phyloP scores from a whole-genome alignment of 225 moss, liverwort and hornwort genomes.

The Sphagnum contortum region DNA sequence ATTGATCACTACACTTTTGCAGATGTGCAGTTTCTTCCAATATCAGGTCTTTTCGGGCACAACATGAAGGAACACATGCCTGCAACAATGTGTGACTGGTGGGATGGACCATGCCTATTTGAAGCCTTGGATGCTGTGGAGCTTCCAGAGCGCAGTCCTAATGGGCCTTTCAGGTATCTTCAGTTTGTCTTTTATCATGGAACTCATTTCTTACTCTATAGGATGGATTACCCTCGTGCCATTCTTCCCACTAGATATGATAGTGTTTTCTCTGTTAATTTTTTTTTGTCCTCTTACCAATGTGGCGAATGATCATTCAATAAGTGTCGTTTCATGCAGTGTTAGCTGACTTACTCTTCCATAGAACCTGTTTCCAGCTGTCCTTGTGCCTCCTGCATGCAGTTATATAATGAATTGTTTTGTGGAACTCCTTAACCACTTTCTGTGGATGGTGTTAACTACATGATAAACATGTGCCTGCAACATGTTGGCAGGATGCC shows the following conservation, averaged over 20 bases:
- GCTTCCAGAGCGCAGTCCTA: constrained; percentile 66
- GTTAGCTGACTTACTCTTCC: no score
- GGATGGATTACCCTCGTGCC: no score
- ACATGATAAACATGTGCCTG: not conserved
- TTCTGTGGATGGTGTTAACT: no score
- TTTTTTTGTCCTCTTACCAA: not conserved
- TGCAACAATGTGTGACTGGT: constrained; percentile 69
- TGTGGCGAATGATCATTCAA: not conserved
- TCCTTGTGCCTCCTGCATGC: no score
- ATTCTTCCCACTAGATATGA: not conserved
- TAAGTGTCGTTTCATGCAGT: not conserved
- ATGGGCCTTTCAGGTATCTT: constrained; percentile 63
- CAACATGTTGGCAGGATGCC: constrained; percentile 29
- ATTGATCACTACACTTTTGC: constrained; percentile 5
- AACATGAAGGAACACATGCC: constrained; percentile 72
- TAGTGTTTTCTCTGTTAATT: no score
- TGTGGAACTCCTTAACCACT: no score
- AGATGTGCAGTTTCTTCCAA: constrained; percentile 90
- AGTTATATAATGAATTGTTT: no score
- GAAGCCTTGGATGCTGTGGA: constrained; percentile 87
- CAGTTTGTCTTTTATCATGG: not conserved
- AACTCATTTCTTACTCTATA: not conserved
- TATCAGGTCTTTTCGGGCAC: constrained; percentile 70
- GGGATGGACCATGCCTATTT: constrained; percentile 86
- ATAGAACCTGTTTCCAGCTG: no score